Base-by-base conservation (phyloP, 1,139 yeast species). In the Pichiaceae sp. region DNA sequence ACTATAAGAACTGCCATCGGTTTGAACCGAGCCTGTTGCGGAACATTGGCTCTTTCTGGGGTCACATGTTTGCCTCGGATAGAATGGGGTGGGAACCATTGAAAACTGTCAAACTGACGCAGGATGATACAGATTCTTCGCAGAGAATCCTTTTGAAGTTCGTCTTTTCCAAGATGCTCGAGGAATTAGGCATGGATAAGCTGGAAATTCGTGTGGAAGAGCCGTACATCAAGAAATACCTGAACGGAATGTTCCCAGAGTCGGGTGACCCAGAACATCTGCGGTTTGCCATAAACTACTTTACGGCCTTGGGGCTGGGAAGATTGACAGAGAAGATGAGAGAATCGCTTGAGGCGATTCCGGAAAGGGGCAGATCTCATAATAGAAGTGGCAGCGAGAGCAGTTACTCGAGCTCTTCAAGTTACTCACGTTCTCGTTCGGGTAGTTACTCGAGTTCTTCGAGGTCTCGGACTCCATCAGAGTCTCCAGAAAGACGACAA, bases 241-340 rank as follows among this genome's bases (percentile, higher is more conserved):
- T 81, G 21, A 46, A 50, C 15, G 79, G 80, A 4, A 53, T 76
- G 61, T 78, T 64, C 63, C 65, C 75, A 27, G 64, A 62, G 35
- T 38, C 36, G 2, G 52, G 52, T 17, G 24, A 21, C 11, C 64
- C 71, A 0, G 85, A 80, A n/a, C 67, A 78, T 40, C 62, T 79
- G 11, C 63, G 93, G 41, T 91, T 87, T 54, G 73, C 95, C 2
- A 86, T 89, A 54, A 91, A 91, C 53, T 91, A 71, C 55, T 91
- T 89, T 59, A 89, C 97, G 0, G 96, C 96, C 2, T 86, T 91
- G 47, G 95, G 95, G 0, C 57, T 89, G 38, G 97, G 97, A 34
- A 69, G 72, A 2, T 55, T 91, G 41, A 89, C 97, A 0, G 95
- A 86, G 34, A 72, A 64, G 9, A 82, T 87, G 94, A 71, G 98